Percentiles rank a stretch among this genome's conserved stretches.
phyloP scores from a whole-genome alignment of 352 stramenopile genomes.

The Globisporangium paddicum region DNA sequence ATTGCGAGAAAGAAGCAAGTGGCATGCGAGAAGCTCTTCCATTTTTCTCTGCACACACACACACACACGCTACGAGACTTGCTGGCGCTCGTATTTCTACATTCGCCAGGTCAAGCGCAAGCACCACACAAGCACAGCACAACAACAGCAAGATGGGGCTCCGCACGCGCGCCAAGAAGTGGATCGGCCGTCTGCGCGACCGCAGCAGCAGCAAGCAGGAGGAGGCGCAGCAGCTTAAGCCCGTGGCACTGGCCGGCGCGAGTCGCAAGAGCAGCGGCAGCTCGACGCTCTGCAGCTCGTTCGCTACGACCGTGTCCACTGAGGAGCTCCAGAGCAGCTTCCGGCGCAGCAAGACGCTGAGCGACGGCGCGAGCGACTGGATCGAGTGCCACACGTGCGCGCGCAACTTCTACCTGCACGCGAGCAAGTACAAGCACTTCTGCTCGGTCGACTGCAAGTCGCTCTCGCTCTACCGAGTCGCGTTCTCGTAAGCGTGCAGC shows the following conservation, averaged over 20 bases:
- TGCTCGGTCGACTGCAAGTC: constrained; percentile 82
- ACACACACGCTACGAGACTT: background rate
- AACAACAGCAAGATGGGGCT: constrained; percentile 32
- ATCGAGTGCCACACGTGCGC: constrained; percentile 52
- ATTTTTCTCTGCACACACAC: background rate
- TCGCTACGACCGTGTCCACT: constrained; percentile 38
- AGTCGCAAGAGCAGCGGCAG: constrained; percentile 42
- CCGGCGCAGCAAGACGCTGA: constrained; percentile 42
- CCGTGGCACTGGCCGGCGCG: constrained; percentile 62
- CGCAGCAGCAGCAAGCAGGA: constrained; percentile 48
- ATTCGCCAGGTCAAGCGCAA: background rate
- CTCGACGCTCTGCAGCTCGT: constrained; percentile 61
- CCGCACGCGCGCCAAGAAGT: constrained; percentile 35
- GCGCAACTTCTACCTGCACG: constrained; percentile 46
- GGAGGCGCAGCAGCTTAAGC: constrained; percentile 49
- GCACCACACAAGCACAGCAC: background rate
- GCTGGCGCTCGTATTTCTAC: constrained; percentile 1
- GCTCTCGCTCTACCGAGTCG: constrained; percentile 41
- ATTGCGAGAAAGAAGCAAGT: background rate
- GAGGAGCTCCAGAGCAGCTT: constrained; percentile 27
- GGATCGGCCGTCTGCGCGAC: constrained; percentile 41
- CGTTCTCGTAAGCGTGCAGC: constrained; percentile 11
- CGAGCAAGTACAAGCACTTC: constrained; percentile 51
- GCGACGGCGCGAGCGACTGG: constrained; percentile 36
- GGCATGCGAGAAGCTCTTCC: background rate